Conservation (phyloP, 73 alveolate species). For the Paramecium caudatum region DNA sequence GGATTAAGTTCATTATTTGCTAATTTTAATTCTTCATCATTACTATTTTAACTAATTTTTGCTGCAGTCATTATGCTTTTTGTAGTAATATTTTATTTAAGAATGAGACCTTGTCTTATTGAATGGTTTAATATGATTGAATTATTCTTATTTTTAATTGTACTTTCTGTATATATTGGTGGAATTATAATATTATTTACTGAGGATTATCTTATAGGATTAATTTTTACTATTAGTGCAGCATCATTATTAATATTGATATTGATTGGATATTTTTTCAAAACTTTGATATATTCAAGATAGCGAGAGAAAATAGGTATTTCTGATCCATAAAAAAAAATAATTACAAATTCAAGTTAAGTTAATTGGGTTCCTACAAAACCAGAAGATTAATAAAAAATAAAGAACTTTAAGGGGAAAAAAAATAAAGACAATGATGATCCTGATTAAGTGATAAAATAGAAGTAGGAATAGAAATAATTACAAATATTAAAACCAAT, state of each 20-base stretch:
- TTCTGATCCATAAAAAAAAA: neutral
- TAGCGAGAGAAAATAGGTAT: constrained; percentile 9
- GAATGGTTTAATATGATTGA: constrained; percentile 22
- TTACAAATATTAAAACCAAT: neutral
- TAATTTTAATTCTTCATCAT: constrained; percentile 25
- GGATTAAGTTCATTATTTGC: constrained; percentile 28
- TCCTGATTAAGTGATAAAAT: neutral
- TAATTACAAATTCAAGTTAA: neutral
- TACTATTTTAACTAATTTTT: constrained; percentile 11
- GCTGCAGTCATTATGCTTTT: constrained; percentile 7
- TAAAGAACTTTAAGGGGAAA: neutral
- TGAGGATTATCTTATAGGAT: neutral
- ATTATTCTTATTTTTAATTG: constrained; percentile 8
- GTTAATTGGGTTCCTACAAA: neutral
- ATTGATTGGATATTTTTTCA: neutral
- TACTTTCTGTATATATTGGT: constrained; percentile 42
- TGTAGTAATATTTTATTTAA: neutral
- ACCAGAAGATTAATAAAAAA: neutral
- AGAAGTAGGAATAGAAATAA: neutral
- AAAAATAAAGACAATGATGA: neutral
- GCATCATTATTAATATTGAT: neutral
- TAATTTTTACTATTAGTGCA: neutral
- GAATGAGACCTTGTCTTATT: constrained; percentile 9
- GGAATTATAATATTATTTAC: constrained; percentile 12
- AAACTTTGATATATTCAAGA: neutral